Evolutionary conservation across 2,329 filamentous ascomycete genomes (phyloP).

Genomic region (Periconia sp.): DNA sequence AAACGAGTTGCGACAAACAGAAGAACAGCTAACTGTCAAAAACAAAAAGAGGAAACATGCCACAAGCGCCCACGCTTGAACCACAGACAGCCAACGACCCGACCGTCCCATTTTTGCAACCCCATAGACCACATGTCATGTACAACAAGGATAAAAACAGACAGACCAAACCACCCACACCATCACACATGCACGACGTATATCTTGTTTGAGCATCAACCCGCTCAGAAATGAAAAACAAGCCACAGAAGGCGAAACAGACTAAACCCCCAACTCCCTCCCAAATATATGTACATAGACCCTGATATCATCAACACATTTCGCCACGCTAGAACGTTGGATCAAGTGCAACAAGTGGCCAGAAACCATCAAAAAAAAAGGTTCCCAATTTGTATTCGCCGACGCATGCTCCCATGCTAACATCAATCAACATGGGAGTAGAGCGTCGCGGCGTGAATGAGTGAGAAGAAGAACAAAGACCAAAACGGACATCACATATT

Average conservation of each 20-base stretch:
- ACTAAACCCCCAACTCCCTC: too few relatives aligned
- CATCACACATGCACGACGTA: too few relatives aligned
- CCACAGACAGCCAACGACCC: too few relatives aligned
- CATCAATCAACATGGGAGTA: not conserved
- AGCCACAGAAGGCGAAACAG: not conserved
- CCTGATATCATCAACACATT: not conserved
- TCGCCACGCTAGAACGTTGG: not conserved
- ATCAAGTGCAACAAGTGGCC: not conserved
- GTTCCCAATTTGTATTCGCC: not conserved
- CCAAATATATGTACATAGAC: not conserved
- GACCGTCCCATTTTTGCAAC: too few relatives aligned
- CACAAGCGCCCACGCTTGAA: too few relatives aligned
- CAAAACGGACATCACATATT: constrained; percentile 9
- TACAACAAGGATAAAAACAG: too few relatives aligned
- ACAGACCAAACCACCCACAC: too few relatives aligned
- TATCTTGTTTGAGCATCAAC: too few relatives aligned
- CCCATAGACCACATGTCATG: too few relatives aligned
- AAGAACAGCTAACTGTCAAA: too few relatives aligned
- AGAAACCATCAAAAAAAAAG: not conserved
- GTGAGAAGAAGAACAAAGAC: not conserved
- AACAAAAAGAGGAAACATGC: too few relatives aligned
- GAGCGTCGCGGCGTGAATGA: not conserved
- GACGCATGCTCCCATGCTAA: not conserved
- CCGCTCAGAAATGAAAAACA: not conserved
- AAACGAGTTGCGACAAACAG: too few relatives aligned